Base-by-base conservation (phyloP, 305 asterid genomes). In the Caryopteris hybrid region DNA sequence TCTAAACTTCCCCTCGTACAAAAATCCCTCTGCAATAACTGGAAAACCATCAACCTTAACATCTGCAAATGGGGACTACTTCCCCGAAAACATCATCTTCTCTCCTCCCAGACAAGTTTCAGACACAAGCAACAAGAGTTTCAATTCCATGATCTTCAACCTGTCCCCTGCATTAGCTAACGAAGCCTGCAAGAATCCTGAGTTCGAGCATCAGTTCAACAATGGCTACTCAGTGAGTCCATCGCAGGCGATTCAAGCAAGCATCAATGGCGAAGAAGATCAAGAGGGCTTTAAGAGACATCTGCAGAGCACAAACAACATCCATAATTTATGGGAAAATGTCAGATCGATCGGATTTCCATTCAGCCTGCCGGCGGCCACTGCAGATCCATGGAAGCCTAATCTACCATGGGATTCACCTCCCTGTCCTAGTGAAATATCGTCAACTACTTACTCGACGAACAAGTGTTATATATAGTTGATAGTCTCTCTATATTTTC, bases 391-490 rank as follows among this genome's bases (percentile, higher is more conserved):
- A 21, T 72, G 80, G 86, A 79, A 76, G 59, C 20, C 76, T 31
- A 73, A 58, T 60, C 64, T 79, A 63, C 80, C 85, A 39, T 90
- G 97, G 97, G 90, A 86, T 48, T 85, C 94, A 45, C 90, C 95
- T 8, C 75, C 88, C 5, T 78, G 89, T 79, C 85, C 88, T 33
- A 81, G 87, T 68, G 92, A 85, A 66, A 74, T 82, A 36, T 87
- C 96, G 41, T 85, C 96, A 17, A 64, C 86, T 11, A 79, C 78
- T 34, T 80, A 74, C 72, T 87, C 89, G n/a, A 62, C 95, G 29
- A 68, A 76, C 86, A 82, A 86, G 57, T 74, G 85, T 69, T 82
- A 81, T 31, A 74, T 79, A 52, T 84, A 77, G 72, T 14, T 59
- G 62, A 36, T 27, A 34, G 22, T 54, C 0, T 38, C 4, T 50